Evolutionary conservation across 2,329 filamentous ascomycete species (phyloP).

Genomic region (Metarhizium humberi): DNA sequence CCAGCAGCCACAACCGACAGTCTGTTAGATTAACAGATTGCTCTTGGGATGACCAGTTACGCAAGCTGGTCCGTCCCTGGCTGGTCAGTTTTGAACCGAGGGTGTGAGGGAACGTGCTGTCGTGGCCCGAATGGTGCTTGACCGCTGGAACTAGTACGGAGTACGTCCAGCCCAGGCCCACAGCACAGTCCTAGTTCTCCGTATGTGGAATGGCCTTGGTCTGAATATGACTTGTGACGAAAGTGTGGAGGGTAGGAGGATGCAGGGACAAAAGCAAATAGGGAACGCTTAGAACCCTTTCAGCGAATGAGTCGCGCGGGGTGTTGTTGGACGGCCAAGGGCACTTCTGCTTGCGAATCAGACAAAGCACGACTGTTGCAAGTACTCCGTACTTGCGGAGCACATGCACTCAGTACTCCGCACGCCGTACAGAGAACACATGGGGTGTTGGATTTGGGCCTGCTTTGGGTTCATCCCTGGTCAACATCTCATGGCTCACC

Average conservation of each 20-base stretch:
- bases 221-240: neutral
- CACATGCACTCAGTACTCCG: neutral
- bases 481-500: neutral
- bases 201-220: neutral
- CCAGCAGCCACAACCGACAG: neutral
- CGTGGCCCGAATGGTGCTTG: neutral
- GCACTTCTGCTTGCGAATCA: neutral
- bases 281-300: neutral
- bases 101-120: neutral
- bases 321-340: neutral
- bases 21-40: neutral
- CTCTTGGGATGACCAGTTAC: neutral
- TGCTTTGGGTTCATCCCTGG: neutral
- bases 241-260: neutral
- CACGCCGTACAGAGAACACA: neutral
- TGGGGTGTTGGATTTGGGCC: neutral
- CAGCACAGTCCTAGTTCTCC: neutral
- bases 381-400: neutral
- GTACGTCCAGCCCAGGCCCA: neutral
- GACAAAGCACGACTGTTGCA: neutral
- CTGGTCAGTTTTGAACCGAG: neutral
- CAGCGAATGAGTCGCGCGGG: neutral
- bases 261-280: constrained; percentile 6
- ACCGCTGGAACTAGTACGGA: neutral
- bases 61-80: too few species aligned